Conservation (phyloP, 768 basidiomycete species). For the Boletus vermiculosoides region DNA sequence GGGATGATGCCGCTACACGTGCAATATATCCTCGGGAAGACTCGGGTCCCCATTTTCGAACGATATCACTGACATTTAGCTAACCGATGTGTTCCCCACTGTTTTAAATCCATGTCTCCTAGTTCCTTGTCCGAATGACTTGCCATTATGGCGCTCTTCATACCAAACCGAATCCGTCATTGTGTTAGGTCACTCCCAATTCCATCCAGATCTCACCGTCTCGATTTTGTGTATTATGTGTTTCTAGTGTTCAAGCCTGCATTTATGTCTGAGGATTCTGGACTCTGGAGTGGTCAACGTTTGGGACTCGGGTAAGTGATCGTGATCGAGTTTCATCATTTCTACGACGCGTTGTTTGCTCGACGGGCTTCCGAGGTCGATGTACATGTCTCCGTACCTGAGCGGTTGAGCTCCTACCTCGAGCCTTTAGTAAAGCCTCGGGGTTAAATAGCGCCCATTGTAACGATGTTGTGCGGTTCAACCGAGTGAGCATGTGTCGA, state of each 20-base stretch:
- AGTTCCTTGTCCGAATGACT: not conserved
- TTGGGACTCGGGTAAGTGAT: not conserved
- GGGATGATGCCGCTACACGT: not conserved
- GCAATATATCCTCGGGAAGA: slow-evolving; percentile 6
- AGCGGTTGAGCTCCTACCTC: not conserved
- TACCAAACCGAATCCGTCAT: not conserved
- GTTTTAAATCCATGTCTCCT: not conserved
- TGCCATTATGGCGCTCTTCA: not conserved
- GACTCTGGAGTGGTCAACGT: no score
- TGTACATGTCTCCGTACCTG: not conserved
- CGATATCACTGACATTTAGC: slow-evolving; percentile 14
- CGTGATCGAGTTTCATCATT: not conserved
- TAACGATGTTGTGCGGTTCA: not conserved
- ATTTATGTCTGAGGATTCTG: not conserved
- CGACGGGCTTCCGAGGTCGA: not conserved
- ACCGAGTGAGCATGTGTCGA: no score
- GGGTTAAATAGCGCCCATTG: not conserved
- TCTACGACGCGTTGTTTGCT: not conserved
- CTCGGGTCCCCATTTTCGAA: not conserved
- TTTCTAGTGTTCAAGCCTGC: not conserved
- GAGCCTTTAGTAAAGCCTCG: no score
- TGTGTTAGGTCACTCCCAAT: not conserved
- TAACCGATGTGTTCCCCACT: not conserved
- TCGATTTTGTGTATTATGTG: slow-evolving; percentile 9
- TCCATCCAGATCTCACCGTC: not conserved